Evolutionary conservation across 257 asterid genomes (phyloP), one percentile per base, ranked within the genome.

Genomic region (Plantago ovata): DNA sequence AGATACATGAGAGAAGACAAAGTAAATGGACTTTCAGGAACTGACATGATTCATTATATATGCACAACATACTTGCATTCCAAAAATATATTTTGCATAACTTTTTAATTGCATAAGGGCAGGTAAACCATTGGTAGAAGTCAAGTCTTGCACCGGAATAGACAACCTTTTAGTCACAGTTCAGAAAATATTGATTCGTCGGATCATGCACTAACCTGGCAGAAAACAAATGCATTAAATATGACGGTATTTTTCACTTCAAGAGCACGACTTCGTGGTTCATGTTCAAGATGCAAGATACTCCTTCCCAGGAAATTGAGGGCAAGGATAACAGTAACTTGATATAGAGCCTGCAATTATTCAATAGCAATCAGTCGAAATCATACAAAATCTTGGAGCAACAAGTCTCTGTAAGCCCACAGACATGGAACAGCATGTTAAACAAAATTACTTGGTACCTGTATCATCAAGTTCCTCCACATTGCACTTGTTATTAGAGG

Each of bases 391-490:
- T 1, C 32, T 38, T 20, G 11, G 20, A 11, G 9, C 36, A 40
- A 13, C 13, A 8, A 13, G 14, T 38, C 5, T 51, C 41, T 4
- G 19, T 13, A 48, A 43, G 49, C 53, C 45, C 58, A 23, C 14
- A 39, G 19, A 39, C 41, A 53, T 48, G 32, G n/a, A n/a, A n/a
- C 58, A 28, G 15, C 5, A 24, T 28, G 42, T 16, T 49, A 49
- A 24, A 4, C 11, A 15, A 10, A 49, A 20, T 13, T 10, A 19
- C 28, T 57, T 3, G 33, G 20, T 82, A 92, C 98, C 96, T 92
- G 96, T 63, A 92, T 67, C 42, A 88, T 18, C 72, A 88, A 65
- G 74, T 91, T 91, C 80, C 96, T 81, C 98, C 98, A 91, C 98
- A 91, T 87, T 65, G 83, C 78, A 65, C 85, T 91, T 64, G 98